Percentiles rank a stretch among this genome's conserved stretches.
Evolutionary conservation across 805 yeast species (phyloP).

Genomic region (Brettanomyces nanus): DNA sequence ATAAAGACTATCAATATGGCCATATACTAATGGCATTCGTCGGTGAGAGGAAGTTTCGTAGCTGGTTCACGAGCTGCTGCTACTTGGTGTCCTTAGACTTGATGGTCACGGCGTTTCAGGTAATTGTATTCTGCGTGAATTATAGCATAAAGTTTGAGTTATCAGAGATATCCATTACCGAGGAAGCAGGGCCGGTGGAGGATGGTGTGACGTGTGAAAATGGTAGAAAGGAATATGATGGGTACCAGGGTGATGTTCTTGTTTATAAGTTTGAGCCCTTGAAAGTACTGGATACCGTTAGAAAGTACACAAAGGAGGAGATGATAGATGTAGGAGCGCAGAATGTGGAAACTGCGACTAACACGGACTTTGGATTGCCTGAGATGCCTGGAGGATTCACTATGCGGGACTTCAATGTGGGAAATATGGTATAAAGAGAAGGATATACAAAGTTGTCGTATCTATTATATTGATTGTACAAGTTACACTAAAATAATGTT

Average conservation of each 20-base stretch:
- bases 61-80: constrained; percentile 20
- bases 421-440: not conserved
- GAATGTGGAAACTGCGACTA: not conserved
- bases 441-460: not conserved
- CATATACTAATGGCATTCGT: constrained; percentile 34
- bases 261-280: constrained; percentile 30
- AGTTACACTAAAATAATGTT: no score
- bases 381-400: not conserved
- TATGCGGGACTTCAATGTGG: not conserved
- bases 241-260: constrained; percentile 35
- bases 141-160: constrained; percentile 22
- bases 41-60: constrained; percentile 31
- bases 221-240: constrained; percentile 27
- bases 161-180: constrained; percentile 20
- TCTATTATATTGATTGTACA: not conserved
- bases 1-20: constrained; percentile 27
- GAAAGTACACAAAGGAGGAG: constrained; percentile 12
- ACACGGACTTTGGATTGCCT: not conserved
- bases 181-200: constrained; percentile 14
- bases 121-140: constrained; percentile 24
- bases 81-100: constrained; percentile 25
- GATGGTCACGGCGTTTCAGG: constrained; percentile 24
- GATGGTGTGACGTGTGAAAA: constrained; percentile 11
- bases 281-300: constrained; percentile 18
- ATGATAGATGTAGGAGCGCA: not conserved